Evolutionary conservation across 2,329 filamentous ascomycete genomes (phyloP), one percentile per base, ranked within the genome.

Genomic region (Xylariaceae sp.): DNA sequence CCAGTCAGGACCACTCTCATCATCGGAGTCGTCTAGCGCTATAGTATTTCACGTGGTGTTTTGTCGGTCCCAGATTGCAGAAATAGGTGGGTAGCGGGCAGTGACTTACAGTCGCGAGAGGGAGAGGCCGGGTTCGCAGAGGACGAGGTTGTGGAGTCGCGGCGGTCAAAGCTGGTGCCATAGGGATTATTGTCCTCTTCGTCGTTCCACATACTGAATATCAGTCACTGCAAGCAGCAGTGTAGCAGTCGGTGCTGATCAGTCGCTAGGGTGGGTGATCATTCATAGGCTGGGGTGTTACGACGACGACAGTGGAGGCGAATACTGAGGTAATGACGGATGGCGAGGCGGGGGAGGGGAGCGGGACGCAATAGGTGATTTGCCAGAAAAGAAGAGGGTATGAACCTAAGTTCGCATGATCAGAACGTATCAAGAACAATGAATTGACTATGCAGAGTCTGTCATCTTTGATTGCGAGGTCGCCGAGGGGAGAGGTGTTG

Each of bases 131-230:
- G 82, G 64, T 86, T 83, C 17, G 77, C 76, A 39, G 77, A 74
- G 31, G 86, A 86, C 27, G 86, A 89, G 41, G 83, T 78, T 67
- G 87, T 83, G 54, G 88, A 89, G 69, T 95, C 89, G 62, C 89
- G 84, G 62, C 88, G 87, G 69, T 94, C 89, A 74, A 95, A 96
- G 70, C 89, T 92, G 63, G 77, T 82, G 57, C 90, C 91, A 66
- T 97, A 96, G 5, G 92, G 92, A 69, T 97, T 97, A 73, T 97
- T 97, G 67, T 97, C 90, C 55, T 68, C 65, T 74, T 97, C 92
- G 76, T 97, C 91, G 79, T 96, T 95, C 92, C 92, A 97, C 92
- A 97, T 97, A 60, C 62, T 79, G 68, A 36, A 36, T 36, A 36
- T 5, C 33, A 36, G 15, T 36, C 12, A 36, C 33, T 14, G 15